phyloP scores from a whole-genome alignment of 306 rosid genomes.

The Vicia faba region DNA sequence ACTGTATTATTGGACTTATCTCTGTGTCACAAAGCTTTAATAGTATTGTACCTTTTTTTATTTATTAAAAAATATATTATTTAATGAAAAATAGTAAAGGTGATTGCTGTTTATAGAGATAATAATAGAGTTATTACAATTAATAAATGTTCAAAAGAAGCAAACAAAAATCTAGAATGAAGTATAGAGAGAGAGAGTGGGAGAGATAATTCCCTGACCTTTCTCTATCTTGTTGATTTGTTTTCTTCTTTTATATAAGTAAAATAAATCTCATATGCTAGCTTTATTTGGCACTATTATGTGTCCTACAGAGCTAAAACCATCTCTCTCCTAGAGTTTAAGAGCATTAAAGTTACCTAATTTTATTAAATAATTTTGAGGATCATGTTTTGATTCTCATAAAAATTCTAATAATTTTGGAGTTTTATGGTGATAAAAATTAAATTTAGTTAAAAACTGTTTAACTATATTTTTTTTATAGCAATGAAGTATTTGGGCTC shows the following conservation, averaged over 20 bases:
- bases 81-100: background rate
- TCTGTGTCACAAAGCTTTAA: constrained; percentile 26
- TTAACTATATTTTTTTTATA: no score
- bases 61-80: background rate
- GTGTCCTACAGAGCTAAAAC: constrained; percentile 34
- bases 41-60: constrained; percentile 18
- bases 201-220: constrained; percentile 43
- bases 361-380: background rate
- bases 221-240: constrained; percentile 49
- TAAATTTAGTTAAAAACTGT: no score
- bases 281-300: constrained; percentile 42
- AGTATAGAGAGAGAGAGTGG: constrained; percentile 34
- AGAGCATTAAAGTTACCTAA: constrained; percentile 8
- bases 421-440: no score
- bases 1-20: constrained; percentile 67
- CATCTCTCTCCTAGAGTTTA: background rate
- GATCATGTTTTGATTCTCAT: no score
- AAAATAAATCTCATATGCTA: constrained; percentile 35
- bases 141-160: constrained; percentile 40
- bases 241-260: constrained; percentile 48
- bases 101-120: constrained; percentile 29
- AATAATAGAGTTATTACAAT: constrained; percentile 29
- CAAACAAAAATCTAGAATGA: constrained; percentile 44
- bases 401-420: no score
- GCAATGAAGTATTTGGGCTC: no score